These are phyloP conservation scores for Basipetospora chlamydospora DNA, from an alignment of 2,329 filamentous ascomycete species.

Conservation along the genomic window DNA sequence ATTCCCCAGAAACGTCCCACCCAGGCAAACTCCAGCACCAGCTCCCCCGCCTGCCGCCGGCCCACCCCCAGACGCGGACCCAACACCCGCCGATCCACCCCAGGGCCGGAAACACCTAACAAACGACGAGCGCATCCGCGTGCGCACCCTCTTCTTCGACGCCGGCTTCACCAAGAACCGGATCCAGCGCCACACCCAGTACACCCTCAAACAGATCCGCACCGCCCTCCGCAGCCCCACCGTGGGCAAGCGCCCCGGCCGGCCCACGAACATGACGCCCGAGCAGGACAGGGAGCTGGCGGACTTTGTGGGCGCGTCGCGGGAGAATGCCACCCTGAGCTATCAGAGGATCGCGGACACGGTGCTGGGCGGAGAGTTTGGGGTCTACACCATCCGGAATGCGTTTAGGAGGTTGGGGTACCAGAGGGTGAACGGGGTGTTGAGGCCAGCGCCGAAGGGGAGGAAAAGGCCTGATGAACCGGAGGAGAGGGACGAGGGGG, in stretches of 20 bases:
- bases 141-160: not conserved
- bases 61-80: too few species aligned
- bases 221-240: not conserved
- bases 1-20: too few species aligned
- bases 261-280: not conserved
- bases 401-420: not conserved
- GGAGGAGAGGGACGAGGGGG: too few species aligned
- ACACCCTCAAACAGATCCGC: not conserved
- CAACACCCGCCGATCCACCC: too few species aligned
- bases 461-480: not conserved
- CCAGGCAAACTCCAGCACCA: too few species aligned
- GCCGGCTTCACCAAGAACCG: not conserved
- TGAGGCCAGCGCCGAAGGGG: not conserved
- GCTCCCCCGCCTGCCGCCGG: too few species aligned
- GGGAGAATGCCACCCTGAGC: not conserved
- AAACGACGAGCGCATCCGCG: not conserved
- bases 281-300: not conserved
- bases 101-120: slow-evolving; percentile 1
- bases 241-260: not conserved
- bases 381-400: slow-evolving; percentile 1
- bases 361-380: not conserved
- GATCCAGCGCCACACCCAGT: not conserved
- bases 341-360: not conserved
- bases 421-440: not conserved
- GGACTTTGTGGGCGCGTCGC: not conserved